Evolutionary conservation across 2,329 filamentous ascomycete genomes (phyloP).

Genomic region (Chaetothyriales sp.): DNA sequence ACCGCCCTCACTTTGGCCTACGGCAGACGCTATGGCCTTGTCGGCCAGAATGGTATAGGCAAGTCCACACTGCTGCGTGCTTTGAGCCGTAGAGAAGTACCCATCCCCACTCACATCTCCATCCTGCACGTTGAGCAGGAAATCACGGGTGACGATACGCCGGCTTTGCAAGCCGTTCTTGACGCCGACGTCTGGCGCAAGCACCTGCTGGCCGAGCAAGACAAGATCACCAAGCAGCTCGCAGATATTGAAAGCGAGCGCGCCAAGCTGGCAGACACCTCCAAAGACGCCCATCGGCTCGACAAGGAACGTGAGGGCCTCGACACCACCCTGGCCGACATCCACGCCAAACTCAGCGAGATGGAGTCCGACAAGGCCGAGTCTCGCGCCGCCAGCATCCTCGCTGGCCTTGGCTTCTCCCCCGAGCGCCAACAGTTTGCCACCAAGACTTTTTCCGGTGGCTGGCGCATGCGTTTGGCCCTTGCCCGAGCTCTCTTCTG

Average conservation of each 20-base stretch:
- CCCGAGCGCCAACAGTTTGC: slow-evolving; percentile 79
- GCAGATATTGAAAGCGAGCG: slow-evolving; percentile 65
- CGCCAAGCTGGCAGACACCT: slow-evolving; percentile 74
- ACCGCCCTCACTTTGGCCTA: slow-evolving; percentile 83
- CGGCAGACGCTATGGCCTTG: slow-evolving; percentile 86
- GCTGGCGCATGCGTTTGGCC: slow-evolving; percentile 97
- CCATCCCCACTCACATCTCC: slow-evolving; percentile 92
- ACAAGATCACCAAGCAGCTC: slow-evolving; percentile 67
- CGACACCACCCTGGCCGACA: slow-evolving; percentile 78
- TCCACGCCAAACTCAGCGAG: slow-evolving; percentile 82
- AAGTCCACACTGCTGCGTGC: slow-evolving; percentile 90
- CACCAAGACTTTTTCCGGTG: slow-evolving; percentile 96
- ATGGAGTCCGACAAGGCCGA: slow-evolving; percentile 99
- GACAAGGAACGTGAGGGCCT: slow-evolving; percentile 81
- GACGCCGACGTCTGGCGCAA: slow-evolving; percentile 99
- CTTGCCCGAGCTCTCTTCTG: slow-evolving; percentile 92
- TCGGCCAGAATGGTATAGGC: slow-evolving; percentile 98
- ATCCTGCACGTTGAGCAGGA: slow-evolving; percentile 99
- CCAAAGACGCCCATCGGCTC: slow-evolving; percentile 69
- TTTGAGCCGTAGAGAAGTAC: slow-evolving; percentile 79
- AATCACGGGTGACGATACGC: slow-evolving; percentile 90
- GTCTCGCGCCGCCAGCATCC: slow-evolving; percentile 83
- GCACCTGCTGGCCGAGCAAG: slow-evolving; percentile 78
- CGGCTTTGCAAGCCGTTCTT: slow-evolving; percentile 83
- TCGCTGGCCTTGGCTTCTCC: slow-evolving; percentile 94